phyloP scores from a whole-genome alignment of 768 basidiomycete genomes.

The Cyathus striatus region DNA sequence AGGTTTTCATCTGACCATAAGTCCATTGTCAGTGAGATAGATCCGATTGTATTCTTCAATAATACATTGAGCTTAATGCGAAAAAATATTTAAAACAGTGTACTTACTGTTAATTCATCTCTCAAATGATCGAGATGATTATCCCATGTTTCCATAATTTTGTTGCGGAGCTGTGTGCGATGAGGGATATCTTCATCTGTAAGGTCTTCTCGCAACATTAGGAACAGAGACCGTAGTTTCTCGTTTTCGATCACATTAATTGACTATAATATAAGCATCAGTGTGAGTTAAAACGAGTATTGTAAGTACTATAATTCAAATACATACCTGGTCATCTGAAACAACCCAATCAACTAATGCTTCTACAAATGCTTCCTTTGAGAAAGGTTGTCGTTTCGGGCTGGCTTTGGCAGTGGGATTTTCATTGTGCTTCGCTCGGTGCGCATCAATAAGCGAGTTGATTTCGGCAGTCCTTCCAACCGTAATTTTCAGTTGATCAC shows the following conservation, averaged over 20 bases:
- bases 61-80: not conserved
- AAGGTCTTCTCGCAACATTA: not conserved
- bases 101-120: not conserved
- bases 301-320: not conserved
- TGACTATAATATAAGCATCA: not conserved
- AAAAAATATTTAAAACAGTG: not conserved
- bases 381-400: not conserved
- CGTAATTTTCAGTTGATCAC: too few species aligned
- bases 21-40: not conserved
- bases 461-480: too few species aligned
- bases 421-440: too few species aligned
- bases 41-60: not conserved
- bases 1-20: not conserved
- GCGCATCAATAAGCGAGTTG: too few species aligned
- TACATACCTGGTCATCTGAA: constrained; percentile 3
- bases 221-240: not conserved
- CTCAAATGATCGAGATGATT: not conserved
- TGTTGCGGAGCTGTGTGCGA: not conserved
- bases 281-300: too few species aligned
- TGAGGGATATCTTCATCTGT: not conserved
- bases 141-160: not conserved
- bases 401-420: too few species aligned
- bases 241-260: not conserved
- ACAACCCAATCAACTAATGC: constrained; percentile 2
- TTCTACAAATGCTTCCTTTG: constrained; percentile 1